Percentiles rank a stretch among this genome's conserved stretches.
Evolutionary conservation across 768 basidiomycete species (phyloP).

Genomic region (Mycena chlorophos): DNA sequence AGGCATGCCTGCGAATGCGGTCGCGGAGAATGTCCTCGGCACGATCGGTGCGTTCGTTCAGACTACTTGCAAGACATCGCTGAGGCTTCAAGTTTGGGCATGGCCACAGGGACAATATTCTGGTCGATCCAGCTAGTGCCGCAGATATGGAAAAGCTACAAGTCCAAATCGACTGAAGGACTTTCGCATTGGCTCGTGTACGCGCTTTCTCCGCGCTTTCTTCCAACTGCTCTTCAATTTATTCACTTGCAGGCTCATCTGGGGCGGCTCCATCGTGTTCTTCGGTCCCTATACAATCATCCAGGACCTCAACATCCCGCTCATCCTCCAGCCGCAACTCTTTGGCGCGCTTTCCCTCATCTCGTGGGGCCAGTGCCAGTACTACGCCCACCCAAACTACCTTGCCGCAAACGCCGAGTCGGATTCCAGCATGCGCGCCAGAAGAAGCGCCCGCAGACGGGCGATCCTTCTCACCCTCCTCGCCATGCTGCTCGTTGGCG

Average conservation of each 20-base stretch:
- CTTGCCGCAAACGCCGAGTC: background rate
- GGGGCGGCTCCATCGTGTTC: constrained; percentile 60
- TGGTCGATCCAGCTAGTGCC: constrained; percentile 72
- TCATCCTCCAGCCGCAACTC: constrained; percentile 66
- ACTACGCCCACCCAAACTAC: background rate
- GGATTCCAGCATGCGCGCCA: background rate
- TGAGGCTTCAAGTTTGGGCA: too few relatives aligned
- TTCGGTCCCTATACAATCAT: constrained; percentile 69
- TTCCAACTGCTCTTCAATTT: background rate
- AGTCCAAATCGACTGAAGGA: constrained; percentile 65
- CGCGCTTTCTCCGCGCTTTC: constrained; percentile 16
- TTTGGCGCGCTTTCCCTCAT: constrained; percentile 61
- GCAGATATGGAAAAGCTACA: constrained; percentile 73
- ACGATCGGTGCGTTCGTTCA: constrained; percentile 52
- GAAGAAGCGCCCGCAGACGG: background rate
- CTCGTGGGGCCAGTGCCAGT: constrained; percentile 67
- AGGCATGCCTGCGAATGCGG: constrained; percentile 48
- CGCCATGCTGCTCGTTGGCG: constrained; percentile 48
- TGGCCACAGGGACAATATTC: constrained; percentile 54
- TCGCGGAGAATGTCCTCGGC: constrained; percentile 67
- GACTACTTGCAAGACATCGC: background rate
- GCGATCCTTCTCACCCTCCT: constrained; percentile 33
- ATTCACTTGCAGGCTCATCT: constrained; percentile 46
- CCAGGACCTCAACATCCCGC: constrained; percentile 68
- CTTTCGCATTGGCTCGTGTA: constrained; percentile 70